Conservation (phyloP, 441 rosid species). For the Erodium texanum region DNA sequence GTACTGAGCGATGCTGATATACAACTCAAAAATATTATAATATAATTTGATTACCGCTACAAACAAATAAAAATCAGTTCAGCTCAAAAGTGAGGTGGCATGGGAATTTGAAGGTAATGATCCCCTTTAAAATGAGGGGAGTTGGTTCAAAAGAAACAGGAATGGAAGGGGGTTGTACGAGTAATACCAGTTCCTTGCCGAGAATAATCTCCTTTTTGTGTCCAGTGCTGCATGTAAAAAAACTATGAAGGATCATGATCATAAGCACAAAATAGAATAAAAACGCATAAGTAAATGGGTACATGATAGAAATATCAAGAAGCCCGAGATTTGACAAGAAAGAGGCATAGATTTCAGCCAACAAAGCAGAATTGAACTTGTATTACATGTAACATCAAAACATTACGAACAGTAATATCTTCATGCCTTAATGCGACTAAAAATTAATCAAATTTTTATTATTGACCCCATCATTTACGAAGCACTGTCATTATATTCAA, state of each 20-base stretch:
- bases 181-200: conserved; percentile 51
- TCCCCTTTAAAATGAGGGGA: background rate
- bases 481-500: background rate
- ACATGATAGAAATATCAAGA: background rate
- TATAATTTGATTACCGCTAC: background rate
- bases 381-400: too few species aligned
- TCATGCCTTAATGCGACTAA: too few species aligned
- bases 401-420: too few species aligned
- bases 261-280: conserved; percentile 1
- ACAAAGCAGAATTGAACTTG: background rate
- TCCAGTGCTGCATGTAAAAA: conserved; percentile 58
- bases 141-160: background rate
- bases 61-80: background rate
- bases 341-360: background rate
- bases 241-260: background rate
- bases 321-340: background rate
- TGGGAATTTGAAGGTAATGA: background rate
- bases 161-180: conserved; percentile 7
- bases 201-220: conserved; percentile 65
- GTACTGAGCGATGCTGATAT: background rate
- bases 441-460: background rate
- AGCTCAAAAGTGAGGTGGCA: background rate
- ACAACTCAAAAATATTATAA: background rate
- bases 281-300: background rate
- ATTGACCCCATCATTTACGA: background rate